A percentile compares a stretch with the other conserved stretches of the same genome.
These are phyloP conservation scores for Penicillium verhagenii DNA, from an alignment of 495 filamentous ascomycete genomes.

Conservation along the genomic window DNA sequence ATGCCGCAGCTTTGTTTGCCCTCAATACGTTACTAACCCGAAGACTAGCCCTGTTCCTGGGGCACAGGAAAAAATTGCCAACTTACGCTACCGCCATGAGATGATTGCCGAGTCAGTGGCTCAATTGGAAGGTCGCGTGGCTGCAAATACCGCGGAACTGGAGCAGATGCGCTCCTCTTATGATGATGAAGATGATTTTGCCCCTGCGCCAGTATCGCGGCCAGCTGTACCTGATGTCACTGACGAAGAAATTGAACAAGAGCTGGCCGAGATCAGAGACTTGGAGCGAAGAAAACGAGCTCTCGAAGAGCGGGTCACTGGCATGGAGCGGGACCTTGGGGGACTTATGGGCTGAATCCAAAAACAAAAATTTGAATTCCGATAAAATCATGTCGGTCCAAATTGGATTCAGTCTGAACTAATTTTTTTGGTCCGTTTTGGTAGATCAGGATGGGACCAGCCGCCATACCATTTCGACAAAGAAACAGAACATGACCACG, in stretches of 20 bases:
- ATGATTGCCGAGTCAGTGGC: slow-evolving; percentile 71
- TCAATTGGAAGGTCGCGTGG: slow-evolving; percentile 76
- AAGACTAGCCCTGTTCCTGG: slow-evolving; percentile 67
- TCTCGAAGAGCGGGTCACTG: slow-evolving; percentile 73
- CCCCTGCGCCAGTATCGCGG: slow-evolving; percentile 41
- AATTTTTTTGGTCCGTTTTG: background rate
- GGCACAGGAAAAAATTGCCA: slow-evolving; percentile 73
- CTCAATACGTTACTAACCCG: background rate
- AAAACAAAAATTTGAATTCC: background rate
- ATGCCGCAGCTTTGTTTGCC: background rate
- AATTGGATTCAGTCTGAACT: background rate
- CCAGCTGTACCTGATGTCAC: slow-evolving; percentile 52
- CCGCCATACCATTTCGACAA: background rate
- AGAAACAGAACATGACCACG: background rate
- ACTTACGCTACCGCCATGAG: slow-evolving; percentile 67
- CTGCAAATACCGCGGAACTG: slow-evolving; percentile 71
- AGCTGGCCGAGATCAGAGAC: slow-evolving; percentile 94
- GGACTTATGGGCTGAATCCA: slow-evolving; percentile 55
- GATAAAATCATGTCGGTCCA: background rate
- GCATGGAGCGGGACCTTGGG: slow-evolving; percentile 78
- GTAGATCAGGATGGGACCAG: background rate
- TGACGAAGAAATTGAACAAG: slow-evolving; percentile 77
- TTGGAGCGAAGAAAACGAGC: slow-evolving; percentile 86
- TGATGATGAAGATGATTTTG: slow-evolving; percentile 37
- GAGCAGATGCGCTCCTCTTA: slow-evolving; percentile 66